Evolutionary conservation across 75 land plant species (phyloP), one percentile per base, ranked within the genome.

Genomic region (Sequoia sempervirens): DNA sequence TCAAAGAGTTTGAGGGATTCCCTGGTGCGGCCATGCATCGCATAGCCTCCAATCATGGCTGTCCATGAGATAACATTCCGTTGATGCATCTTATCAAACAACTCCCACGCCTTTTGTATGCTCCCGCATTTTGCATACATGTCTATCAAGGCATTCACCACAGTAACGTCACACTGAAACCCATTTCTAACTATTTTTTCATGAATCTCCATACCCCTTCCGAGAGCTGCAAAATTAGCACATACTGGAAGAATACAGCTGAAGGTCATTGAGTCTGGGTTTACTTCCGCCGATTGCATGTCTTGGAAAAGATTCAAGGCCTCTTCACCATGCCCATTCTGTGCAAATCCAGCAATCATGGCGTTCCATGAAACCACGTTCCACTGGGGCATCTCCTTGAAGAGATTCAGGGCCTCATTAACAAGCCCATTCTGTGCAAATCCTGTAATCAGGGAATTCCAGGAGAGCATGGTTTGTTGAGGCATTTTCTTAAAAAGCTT

Each of bases 301-400:
- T 75, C 20, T 41, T 85, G 30, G 41, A 81, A 85, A 64, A 84
- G 84, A 18, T 70, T 34, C n/a, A 85, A 36, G 20, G 86, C 86
- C 34, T 85, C 54, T 34, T 17, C 26, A 18, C 40, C 30, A 30
- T 68, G 74, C 9, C 47, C 68, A n/a, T 82, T 58, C 36, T 43
- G 37, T 26, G 52, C 85, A 81, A 82, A 82, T n/a, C 78, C 86
- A 32, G 85, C 72, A 46, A 85, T 45, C n/a, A 85, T 9, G 10
- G 86, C 76, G 4, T 82, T 85, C 86, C 86, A 85, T 26, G 85
- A 83, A 30, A 82, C 86, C 15, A 85, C 75, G 38, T 83, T 80
- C 47, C 82, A 20, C 26, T 50, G 26, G 10, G 84, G 84, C 47
- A 83, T 83, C 37, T 40, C 20, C 15, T 82, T 28, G 52, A 82